Percentiles rank a stretch among this genome's conserved stretches.
Conservation (phyloP, 2,329 filamentous ascomycete genomes). For the Coleophoma cylindrospora region DNA sequence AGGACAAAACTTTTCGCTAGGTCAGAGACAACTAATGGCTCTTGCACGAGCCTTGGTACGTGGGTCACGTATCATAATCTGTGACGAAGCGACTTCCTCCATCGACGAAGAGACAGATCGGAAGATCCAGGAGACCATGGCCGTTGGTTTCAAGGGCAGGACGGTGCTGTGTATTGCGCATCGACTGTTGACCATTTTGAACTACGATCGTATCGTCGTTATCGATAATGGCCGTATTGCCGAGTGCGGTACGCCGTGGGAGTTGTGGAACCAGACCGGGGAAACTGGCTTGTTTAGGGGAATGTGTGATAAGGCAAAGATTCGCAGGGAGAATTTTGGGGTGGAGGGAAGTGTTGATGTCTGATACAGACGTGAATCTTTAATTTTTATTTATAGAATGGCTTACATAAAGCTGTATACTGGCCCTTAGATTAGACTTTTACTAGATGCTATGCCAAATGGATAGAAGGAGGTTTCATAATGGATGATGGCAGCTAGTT, state of each 20-base stretch:
- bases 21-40: constrained; percentile 93
- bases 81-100: constrained; percentile 89
- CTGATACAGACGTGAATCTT: no score
- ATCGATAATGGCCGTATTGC: constrained; percentile 89
- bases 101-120: constrained; percentile 97
- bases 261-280: constrained; percentile 60
- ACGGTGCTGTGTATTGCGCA: constrained; percentile 93
- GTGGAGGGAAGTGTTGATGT: no score
- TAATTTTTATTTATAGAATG: no score
- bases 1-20: constrained; percentile 91
- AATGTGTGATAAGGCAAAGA: constrained; percentile 62
- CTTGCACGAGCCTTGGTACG: constrained; percentile 86
- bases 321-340: constrained; percentile 24
- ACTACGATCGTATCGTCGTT: constrained; percentile 93
- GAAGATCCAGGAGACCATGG: constrained; percentile 90
- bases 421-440: no score
- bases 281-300: constrained; percentile 63
- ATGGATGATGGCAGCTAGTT: no score
- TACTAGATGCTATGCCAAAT: no score
- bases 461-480: no score
- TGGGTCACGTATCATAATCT: constrained; percentile 85
- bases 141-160: constrained; percentile 76
- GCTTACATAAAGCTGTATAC: no score
- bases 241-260: constrained; percentile 74
- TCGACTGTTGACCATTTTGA: constrained; percentile 83